Conservation (phyloP, 495 filamentous ascomycete species). For the Clohesyomyces aquaticus region DNA sequence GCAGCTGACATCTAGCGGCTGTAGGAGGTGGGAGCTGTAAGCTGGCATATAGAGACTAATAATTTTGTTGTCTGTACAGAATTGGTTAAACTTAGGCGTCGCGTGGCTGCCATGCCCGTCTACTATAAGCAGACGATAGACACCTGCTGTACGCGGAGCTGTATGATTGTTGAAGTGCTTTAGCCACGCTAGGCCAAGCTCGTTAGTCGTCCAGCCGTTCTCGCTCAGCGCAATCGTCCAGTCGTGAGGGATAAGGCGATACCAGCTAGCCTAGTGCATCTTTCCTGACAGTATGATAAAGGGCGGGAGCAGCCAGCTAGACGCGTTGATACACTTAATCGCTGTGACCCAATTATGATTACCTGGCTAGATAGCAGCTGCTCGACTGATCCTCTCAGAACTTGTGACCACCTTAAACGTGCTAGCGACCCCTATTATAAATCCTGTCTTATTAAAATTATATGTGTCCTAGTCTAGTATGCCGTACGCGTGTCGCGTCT, state of each 20-base stretch:
- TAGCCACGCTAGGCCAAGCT: too few relatives aligned
- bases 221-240: conserved; percentile 33
- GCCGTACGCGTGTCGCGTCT: too few relatives aligned
- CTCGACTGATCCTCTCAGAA: conserved; percentile 19
- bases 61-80: too few relatives aligned
- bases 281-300: conserved; percentile 40
- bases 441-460: conserved; percentile 10
- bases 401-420: conserved; percentile 39
- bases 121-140: conserved; percentile 45
- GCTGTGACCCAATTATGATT: conserved; percentile 21
- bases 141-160: conserved; percentile 30
- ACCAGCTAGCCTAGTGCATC: conserved; percentile 34
- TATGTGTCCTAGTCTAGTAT: too few relatives aligned
- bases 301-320: conserved; percentile 34
- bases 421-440: conserved; percentile 36
- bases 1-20: too few relatives aligned
- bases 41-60: too few relatives aligned
- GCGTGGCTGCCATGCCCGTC: conserved; percentile 45
- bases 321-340: conserved; percentile 36
- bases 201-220: conserved; percentile 43
- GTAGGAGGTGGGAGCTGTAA: too few relatives aligned
- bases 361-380: conserved; percentile 5
- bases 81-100: too few relatives aligned
- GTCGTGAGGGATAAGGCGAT: conserved; percentile 29
- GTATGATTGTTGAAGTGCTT: too few relatives aligned